These are phyloP conservation scores for Sindora glabra DNA, from an alignment of 306 rosid species.

Conservation along the genomic window DNA sequence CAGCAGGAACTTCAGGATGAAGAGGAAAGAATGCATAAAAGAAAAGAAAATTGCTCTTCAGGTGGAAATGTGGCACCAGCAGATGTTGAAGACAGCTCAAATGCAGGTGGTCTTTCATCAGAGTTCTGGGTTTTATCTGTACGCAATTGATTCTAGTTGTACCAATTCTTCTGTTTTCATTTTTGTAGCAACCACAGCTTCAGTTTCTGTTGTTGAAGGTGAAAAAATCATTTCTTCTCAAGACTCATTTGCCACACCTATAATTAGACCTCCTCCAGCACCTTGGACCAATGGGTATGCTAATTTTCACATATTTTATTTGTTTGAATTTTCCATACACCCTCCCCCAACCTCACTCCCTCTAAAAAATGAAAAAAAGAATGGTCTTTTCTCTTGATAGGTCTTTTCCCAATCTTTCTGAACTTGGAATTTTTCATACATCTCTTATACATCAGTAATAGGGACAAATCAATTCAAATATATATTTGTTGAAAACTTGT, in stretches of 20 bases:
- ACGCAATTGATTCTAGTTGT: background rate
- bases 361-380: no score
- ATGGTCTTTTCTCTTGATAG: background rate
- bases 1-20: constrained; percentile 85
- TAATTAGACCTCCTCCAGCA: constrained; percentile 40
- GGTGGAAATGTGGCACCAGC: constrained; percentile 34
- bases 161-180: constrained; percentile 12
- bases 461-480: no score
- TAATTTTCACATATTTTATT: constrained; percentile 4
- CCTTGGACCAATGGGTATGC: constrained; percentile 58
- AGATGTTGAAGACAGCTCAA: constrained; percentile 51
- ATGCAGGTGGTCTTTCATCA: constrained; percentile 42
- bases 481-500: background rate
- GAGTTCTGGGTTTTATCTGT: constrained; percentile 1
- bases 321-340: background rate
- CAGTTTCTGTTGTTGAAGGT: constrained; percentile 49
- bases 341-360: no score
- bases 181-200: constrained; percentile 40
- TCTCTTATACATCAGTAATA: no score
- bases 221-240: constrained; percentile 67
- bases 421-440: no score
- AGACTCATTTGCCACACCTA: constrained; percentile 47
- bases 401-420: no score
- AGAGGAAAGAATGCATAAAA: constrained; percentile 79
- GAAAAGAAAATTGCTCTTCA: constrained; percentile 50